Conservation (phyloP, 2,329 filamentous ascomycete species). For the Trichoderma sp. region DNA sequence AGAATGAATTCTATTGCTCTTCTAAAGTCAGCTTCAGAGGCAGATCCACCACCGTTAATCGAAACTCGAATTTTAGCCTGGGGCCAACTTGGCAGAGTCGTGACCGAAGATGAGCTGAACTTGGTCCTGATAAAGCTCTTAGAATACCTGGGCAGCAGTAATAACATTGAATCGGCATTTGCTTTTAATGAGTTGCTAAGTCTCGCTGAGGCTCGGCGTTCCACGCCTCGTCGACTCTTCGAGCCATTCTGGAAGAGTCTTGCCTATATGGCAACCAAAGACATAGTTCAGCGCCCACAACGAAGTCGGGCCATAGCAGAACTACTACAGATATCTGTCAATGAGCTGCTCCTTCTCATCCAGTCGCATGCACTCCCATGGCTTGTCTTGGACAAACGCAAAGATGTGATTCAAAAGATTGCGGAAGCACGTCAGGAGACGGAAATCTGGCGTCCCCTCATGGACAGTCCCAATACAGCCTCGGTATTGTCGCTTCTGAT, state of each 20-base stretch:
- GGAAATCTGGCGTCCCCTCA: slow-evolving; percentile 58
- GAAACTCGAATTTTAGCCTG: slow-evolving; percentile 86
- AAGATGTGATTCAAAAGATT: slow-evolving; percentile 78
- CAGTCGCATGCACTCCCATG: slow-evolving; percentile 84
- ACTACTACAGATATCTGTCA: slow-evolving; percentile 72
- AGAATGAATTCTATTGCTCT: slow-evolving; percentile 69
- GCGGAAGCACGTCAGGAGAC: slow-evolving; percentile 73
- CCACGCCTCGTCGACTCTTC: slow-evolving; percentile 69
- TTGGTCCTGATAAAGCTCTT: slow-evolving; percentile 81
- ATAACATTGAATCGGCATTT: slow-evolving; percentile 74
- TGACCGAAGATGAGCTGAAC: slow-evolving; percentile 80
- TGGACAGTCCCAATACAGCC: slow-evolving; percentile 59
- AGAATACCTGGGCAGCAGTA: slow-evolving; percentile 83
- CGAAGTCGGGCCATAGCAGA: slow-evolving; percentile 80
- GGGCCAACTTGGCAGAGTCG: slow-evolving; percentile 77
- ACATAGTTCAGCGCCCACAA: slow-evolving; percentile 78
- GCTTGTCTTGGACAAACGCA: slow-evolving; percentile 75
- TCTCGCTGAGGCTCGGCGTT: slow-evolving; percentile 65
- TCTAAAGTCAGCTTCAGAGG: slow-evolving; percentile 71
- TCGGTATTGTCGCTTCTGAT: slow-evolving; percentile 61
- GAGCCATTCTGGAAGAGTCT: slow-evolving; percentile 87
- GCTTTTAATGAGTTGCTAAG: slow-evolving; percentile 81
- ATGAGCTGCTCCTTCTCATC: slow-evolving; percentile 72
- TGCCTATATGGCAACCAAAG: slow-evolving; percentile 79
- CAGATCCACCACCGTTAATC: slow-evolving; percentile 65